Base-by-base conservation (phyloP, 768 basidiomycete species). In the Nidularia sp. region DNA sequence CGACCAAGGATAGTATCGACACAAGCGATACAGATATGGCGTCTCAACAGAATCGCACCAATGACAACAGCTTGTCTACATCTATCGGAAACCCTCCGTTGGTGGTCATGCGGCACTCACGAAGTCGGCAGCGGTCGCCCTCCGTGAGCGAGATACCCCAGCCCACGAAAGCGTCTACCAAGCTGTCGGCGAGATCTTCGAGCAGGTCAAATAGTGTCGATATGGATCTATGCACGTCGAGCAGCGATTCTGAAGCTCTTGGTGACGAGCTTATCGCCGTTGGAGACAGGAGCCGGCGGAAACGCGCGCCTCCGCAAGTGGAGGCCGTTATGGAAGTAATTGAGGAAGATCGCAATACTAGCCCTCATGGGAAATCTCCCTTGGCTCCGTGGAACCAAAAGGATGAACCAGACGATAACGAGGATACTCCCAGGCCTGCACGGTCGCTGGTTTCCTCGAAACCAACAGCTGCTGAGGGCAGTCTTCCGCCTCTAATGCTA, bases 21-120 rank as follows among this genome's bases (percentile, higher is more conserved):
- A 29, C 25, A 29, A 29, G 25, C 25, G 25, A 29, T 29, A 2
- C 25, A 29, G 25, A 29, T 29, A 29, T 29, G 25, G 25, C 25
- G 4, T 29, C 25, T 29, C 25, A 29, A 29, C 25, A 4, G 25
- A 29, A 29, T 29, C 25, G 4, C 25, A 29, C 25, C 4, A 29
- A 4, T 29, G 25, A 29, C 25, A 29, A 29, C 25, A 29, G 25
- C 25, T 29, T 4, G 4, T 29, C 25, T 29, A 4, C 25, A 29
- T 29, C 25, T 29, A 29, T 29, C 25, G 25, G 25, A 29, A 29
- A 29, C 25, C 25, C 25, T 29, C 25, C 25, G 25, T 49, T 6
- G 43, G 41, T 18, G 1, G 54, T 18, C 57, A 61, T 22, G 62
- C 64, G 4, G 62, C 49, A 49, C 57, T 61, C 36, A 36, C 49